Conservation (phyloP, 176 grass and related monocot genomes). For the Juncus effusus region DNA sequence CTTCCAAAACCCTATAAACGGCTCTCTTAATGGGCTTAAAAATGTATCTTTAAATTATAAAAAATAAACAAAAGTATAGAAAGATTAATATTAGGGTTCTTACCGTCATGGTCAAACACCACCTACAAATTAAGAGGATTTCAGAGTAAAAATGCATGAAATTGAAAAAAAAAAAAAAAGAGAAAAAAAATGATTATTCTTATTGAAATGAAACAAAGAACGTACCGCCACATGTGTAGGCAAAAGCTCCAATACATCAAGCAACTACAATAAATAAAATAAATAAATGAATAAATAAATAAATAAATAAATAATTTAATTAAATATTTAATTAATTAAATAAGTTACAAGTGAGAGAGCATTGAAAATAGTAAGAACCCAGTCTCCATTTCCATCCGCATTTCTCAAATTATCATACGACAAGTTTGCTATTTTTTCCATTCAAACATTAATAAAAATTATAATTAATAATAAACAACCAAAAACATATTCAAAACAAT, state of each 20-base stretch:
- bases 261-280: slow-evolving; percentile 53
- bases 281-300: slow-evolving; percentile 9
- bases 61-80: slow-evolving; percentile 36
- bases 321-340: slow-evolving; percentile 17
- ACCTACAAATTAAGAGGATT: slow-evolving; percentile 56
- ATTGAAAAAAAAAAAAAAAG: slow-evolving; percentile 22
- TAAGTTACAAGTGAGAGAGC: slow-evolving; percentile 73
- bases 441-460: slow-evolving; percentile 25
- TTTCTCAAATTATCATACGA: slow-evolving; percentile 70
- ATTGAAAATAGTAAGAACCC: slow-evolving; percentile 98
- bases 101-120: slow-evolving; percentile 98
- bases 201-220: slow-evolving; percentile 21
- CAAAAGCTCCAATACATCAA: slow-evolving; percentile 87
- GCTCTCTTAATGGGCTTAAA: too few relatives aligned
- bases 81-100: slow-evolving; percentile 29
- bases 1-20: too few relatives aligned
- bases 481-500: slow-evolving; percentile 1
- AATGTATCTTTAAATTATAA: too few relatives aligned
- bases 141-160: slow-evolving; percentile 23
- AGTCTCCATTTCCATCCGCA: slow-evolving; percentile 98
- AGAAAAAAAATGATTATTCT: slow-evolving; percentile 5
- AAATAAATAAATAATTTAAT: not conserved
- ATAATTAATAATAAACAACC: not conserved
- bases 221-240: slow-evolving; percentile 96
- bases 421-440: slow-evolving; percentile 61